Conservation (phyloP, 2,329 filamentous ascomycete genomes). For the Ascochyta rabiei region DNA sequence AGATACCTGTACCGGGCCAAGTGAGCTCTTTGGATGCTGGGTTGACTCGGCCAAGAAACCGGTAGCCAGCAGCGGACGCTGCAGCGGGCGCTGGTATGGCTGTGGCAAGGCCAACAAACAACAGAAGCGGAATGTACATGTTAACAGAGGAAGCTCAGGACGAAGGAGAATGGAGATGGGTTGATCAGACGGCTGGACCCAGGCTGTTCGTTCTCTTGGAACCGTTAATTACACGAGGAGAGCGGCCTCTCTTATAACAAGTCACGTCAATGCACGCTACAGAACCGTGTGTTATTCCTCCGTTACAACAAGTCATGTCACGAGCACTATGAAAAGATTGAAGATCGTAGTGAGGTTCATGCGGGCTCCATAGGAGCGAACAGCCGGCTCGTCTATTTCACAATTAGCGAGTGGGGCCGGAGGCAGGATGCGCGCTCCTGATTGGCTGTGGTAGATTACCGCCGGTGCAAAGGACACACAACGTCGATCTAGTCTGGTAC, state of each 20-base stretch:
- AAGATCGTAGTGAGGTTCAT: background rate
- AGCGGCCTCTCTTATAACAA: too few species aligned
- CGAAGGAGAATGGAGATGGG: background rate
- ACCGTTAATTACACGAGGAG: too few species aligned
- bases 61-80: constrained; percentile 5
- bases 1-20: constrained; percentile 54
- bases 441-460: constrained; percentile 11
- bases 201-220: too few species aligned
- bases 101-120: constrained; percentile 4
- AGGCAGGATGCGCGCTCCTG: background rate
- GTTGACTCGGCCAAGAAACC: constrained; percentile 50
- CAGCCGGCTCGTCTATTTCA: constrained; percentile 8
- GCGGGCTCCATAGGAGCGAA: background rate
- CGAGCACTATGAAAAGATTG: constrained; percentile 4
- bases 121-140: constrained; percentile 4
- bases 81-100: constrained; percentile 3
- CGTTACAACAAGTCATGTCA: constrained; percentile 1
- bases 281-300: background rate
- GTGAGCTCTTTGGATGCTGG: constrained; percentile 52
- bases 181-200: background rate
- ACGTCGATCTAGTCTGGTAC: background rate
- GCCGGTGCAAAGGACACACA: constrained; percentile 2
- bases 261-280: too few species aligned
- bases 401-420: background rate
- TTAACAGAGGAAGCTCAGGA: background rate